phyloP scores from a whole-genome alignment of 129 eudicot genomes.

The Arctium minus region DNA sequence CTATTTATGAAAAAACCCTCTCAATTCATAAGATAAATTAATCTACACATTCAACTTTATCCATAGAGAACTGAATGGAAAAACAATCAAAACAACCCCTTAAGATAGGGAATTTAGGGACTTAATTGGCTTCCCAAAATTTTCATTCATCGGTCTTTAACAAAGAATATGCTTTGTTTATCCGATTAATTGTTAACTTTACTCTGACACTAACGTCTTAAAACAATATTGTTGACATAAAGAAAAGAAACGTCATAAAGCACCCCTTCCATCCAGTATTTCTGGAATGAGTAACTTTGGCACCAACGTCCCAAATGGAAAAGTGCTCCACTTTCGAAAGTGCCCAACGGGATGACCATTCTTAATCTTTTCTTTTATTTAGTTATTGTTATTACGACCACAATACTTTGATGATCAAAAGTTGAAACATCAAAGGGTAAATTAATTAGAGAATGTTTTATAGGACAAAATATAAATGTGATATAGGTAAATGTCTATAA shows the following conservation, averaged over 20 bases:
- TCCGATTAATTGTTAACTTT: conserved; percentile 15
- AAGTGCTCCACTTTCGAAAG: conserved; percentile 33
- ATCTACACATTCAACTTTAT: too few species aligned
- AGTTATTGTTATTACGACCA: neutral
- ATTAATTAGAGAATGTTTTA: neutral
- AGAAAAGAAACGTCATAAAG: conserved; percentile 16
- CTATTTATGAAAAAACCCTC: too few species aligned
- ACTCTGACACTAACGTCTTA: conserved; percentile 21
- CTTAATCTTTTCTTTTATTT: neutral
- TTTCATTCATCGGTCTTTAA: neutral
- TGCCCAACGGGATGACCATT: conserved; percentile 1
- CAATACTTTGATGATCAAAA: neutral
- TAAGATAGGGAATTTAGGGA: too few species aligned
- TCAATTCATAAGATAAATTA: too few species aligned
- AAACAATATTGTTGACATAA: conserved; percentile 26
- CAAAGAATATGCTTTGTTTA: conserved; percentile 13
- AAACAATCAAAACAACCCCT: too few species aligned
- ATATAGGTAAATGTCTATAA: too few species aligned
- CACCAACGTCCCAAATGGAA: conserved; percentile 23
- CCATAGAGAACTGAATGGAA: too few species aligned
- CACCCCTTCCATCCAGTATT: conserved; percentile 24
- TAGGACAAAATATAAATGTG: too few species aligned
- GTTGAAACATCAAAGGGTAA: neutral
- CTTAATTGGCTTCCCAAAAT: neutral
- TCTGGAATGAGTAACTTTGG: conserved; percentile 23